A percentile compares a stretch with the other conserved stretches of the same genome.
phyloP scores from a whole-genome alignment of 1,284 basidiomycete species.

The Mycosarcoma mackinlayi region DNA sequence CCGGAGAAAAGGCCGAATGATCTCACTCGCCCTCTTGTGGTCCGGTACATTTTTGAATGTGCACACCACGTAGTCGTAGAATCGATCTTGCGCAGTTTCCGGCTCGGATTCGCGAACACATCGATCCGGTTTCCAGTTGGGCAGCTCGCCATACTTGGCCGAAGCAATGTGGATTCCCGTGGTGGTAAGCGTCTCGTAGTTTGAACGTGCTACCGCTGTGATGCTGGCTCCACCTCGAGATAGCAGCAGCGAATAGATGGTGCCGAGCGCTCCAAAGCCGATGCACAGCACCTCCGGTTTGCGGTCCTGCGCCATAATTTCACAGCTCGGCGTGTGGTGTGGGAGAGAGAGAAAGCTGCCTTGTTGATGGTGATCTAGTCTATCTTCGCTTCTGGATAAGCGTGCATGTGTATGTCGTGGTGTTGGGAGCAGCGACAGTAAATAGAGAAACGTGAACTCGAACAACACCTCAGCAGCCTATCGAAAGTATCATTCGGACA shows the following conservation, averaged over 20 bases:
- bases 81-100: slow-evolving; percentile 73
- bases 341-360: background rate
- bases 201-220: slow-evolving; percentile 79
- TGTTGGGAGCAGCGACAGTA: too few species aligned
- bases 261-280: slow-evolving; percentile 72
- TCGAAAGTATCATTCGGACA: too few species aligned
- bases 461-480: too few species aligned
- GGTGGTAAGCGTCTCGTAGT: slow-evolving; percentile 74
- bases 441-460: too few species aligned
- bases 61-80: slow-evolving; percentile 75
- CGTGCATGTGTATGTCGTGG: too few species aligned
- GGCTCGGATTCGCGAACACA: slow-evolving; percentile 71
- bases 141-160: slow-evolving; percentile 74
- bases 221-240: slow-evolving; percentile 76
- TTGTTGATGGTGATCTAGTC: too few species aligned
- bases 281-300: slow-evolving; percentile 69
- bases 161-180: slow-evolving; percentile 74
- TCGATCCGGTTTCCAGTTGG: slow-evolving; percentile 76
- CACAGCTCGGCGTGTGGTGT: background rate
- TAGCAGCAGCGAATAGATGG: slow-evolving; percentile 75
- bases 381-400: too few species aligned
- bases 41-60: slow-evolving; percentile 82
- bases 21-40: slow-evolving; percentile 73
- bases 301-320: background rate
- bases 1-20: slow-evolving; percentile 74